Evolutionary conservation across 495 filamentous ascomycete species (phyloP).

Genomic region (Aspergillus biplanus): DNA sequence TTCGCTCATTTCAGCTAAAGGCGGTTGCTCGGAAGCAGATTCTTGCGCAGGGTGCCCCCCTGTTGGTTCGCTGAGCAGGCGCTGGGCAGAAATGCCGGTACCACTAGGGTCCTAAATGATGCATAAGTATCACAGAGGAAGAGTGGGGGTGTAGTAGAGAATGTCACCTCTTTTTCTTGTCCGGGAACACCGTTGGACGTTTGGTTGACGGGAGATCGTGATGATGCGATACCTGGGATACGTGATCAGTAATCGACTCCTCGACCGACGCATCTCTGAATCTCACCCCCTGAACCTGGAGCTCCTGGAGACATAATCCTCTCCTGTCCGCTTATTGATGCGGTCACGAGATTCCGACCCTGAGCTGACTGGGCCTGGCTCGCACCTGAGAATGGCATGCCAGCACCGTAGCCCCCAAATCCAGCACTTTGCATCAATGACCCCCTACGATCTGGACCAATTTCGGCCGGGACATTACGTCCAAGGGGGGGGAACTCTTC

Average conservation of each 20-base stretch:
- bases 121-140: background rate
- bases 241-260: constrained; percentile 23
- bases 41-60: constrained; percentile 24
- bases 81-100: constrained; percentile 38
- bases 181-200: constrained; percentile 43
- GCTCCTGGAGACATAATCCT: constrained; percentile 38
- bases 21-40: constrained; percentile 50
- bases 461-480: constrained; percentile 69
- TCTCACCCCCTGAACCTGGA: constrained; percentile 26
- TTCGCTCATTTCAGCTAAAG: constrained; percentile 75
- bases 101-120: constrained; percentile 37
- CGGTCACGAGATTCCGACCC: constrained; percentile 32
- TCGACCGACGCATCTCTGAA: background rate
- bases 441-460: constrained; percentile 66
- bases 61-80: constrained; percentile 42
- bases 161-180: constrained; percentile 48
- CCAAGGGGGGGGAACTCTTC: constrained; percentile 88
- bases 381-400: constrained; percentile 45
- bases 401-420: constrained; percentile 60
- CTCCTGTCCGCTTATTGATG: constrained; percentile 38
- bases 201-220: constrained; percentile 48
- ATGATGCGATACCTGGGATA: constrained; percentile 40
- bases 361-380: constrained; percentile 34
- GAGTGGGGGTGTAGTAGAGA: constrained; percentile 6
- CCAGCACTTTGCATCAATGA: constrained; percentile 67